These are phyloP conservation scores for Keqinozyma sinolaborantium DNA, from an alignment of 1,139 yeast species.

Conservation along the genomic window DNA sequence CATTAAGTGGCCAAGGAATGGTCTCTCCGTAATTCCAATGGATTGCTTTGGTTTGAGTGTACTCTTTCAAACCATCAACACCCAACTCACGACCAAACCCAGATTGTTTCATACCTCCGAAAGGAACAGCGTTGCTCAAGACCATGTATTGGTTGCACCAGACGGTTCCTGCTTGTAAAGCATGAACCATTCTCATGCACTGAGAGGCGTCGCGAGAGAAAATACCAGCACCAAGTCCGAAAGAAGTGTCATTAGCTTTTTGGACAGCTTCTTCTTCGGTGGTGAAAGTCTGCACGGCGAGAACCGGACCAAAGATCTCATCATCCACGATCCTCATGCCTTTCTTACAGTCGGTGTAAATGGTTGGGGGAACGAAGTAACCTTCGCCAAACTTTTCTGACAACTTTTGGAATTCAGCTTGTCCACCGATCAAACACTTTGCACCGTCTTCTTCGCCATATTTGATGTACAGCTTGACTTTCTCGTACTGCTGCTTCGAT, in stretches of 20 bases:
- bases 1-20: conserved; percentile 12
- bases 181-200: conserved; percentile 47
- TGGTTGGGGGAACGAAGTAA: conserved; percentile 66
- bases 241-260: conserved; percentile 61
- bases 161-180: conserved; percentile 23
- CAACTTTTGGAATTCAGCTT: no score
- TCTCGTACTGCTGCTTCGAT: conserved; percentile 61
- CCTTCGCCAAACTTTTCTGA: conserved; percentile 59
- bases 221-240: conserved; percentile 74
- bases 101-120: conserved; percentile 25
- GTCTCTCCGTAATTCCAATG: conserved; percentile 18
- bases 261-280: conserved; percentile 59
- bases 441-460: conserved; percentile 66
- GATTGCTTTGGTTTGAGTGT: conserved; percentile 20
- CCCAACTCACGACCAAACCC: conserved; percentile 28
- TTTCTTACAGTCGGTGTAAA: conserved; percentile 58
- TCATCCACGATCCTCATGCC: conserved; percentile 61
- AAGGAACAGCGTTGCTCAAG: conserved; percentile 22
- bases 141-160: conserved; percentile 25
- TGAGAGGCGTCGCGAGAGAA: conserved; percentile 46
- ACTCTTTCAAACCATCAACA: conserved; percentile 20
- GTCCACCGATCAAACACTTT: conserved; percentile 63
- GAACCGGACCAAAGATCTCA: conserved; percentile 78
- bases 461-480: conserved; percentile 60
- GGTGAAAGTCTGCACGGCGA: conserved; percentile 61